Evolutionary conservation across 164 flowering plant species (phyloP), one percentile per base, ranked within the genome.

Genomic region (Hamamelis virginiana): DNA sequence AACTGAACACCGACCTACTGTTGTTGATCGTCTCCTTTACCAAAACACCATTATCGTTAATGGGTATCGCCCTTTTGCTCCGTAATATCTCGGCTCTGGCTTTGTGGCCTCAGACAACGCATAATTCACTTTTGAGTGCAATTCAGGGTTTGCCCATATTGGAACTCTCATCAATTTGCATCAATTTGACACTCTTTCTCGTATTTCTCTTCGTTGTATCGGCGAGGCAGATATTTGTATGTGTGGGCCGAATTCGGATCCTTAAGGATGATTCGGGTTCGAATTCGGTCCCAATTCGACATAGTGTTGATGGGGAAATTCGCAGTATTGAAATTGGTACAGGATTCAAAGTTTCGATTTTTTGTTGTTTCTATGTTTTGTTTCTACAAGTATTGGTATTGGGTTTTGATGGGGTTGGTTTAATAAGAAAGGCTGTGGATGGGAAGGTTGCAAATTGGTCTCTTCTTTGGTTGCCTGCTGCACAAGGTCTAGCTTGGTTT

Each of bases 401-500:
- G 67, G 96, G 86, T 16, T 86, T 71, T 80, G 96, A 96, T 80
- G 86, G 83, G 27, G 67, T 81, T 64, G 68, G 80, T 65, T 75
- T 87, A 68, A 69, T 82, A 16, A 84, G 83, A 74, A 70, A 74
- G n/a, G 76, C 79, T 28, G 70, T 68, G 14, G 59, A 69, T 26
- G 81, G 80, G 55, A 66, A 73, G 46, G 56, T 22, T 61, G 74
- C 58, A 44, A 70, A 86, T 75, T 90, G 91, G 94, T 68, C 74
- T 28, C 60, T 68, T 51, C 18, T 92, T 60, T 78, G 78, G 67
- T 80, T 80, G 66, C 97, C 98, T 63, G 81, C 78, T 25, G 75
- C 78, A 45, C 95, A 91, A 73, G 77, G 70, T 64, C 77, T 91
- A 74, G 86, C 93, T 79, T 96, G 99, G 99, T 81, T 88, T 65